Base-by-base conservation (phyloP, 305 asterid genomes). In the Fraxinus dipetala region DNA sequence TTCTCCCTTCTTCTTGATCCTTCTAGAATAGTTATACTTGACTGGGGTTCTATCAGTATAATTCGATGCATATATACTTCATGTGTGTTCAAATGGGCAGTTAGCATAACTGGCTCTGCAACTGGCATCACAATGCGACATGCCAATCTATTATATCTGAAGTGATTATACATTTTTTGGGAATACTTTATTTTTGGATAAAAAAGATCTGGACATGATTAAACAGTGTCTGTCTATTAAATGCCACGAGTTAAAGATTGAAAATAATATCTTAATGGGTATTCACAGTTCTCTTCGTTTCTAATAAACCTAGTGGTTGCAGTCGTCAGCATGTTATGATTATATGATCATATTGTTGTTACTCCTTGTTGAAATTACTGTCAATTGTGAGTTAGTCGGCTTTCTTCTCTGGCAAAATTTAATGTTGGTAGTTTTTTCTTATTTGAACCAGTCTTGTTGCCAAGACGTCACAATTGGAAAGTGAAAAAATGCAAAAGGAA, bases 401-500 rank as follows among this genome's bases (percentile, higher is more conserved):
- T 26, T 34, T 54, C 8, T 13, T 56, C 6, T 76, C 30, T 59
- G 79, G 77, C 11, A 76, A 56, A 78, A 18, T 59, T 79, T 79
- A 84, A 80, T 74, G 32, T 75, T 61, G 83, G 83, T 78, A 59
- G 72, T 77, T 75, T 86, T 45, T 80, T 82, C 80, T 81, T 78
- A 54, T 75, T 76, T 75, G 81, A 78, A 77, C 72, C 88, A 95
- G 99, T 91, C 92, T 95, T 30, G 98, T 89, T n/a, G 97, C 86
- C 1, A 95, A 95, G 83, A 91, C 97, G 2, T 84, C 89, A 6
- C 95, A 92, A 80, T 76, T 95, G 89, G 99, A 96, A 89, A 89
- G 77, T 26, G 99, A 96, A 86, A 96, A 96, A 89, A 80, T 83
- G 87, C 99, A 92, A 88, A 96, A 94, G 91, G 99, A 96, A 85